These are phyloP conservation scores for Alisma plantagoaquatica DNA, from an alignment of 106 monocot genomes.

Conservation along the genomic window DNA sequence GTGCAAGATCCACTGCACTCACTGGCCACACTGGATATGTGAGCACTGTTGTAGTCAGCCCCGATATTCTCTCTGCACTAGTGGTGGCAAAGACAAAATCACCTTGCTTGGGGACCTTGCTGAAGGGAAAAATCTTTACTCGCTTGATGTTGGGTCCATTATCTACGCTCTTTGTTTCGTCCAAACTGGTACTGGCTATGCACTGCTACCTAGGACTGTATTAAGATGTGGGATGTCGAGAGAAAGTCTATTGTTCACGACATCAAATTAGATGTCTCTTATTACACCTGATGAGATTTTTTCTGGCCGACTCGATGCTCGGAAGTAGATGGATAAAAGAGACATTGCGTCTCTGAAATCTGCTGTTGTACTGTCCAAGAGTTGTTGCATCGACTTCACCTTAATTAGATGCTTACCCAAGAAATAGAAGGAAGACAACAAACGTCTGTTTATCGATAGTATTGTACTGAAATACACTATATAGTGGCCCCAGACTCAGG, in stretches of 20 bases:
- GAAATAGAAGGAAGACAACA: no score
- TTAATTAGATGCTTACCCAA: no score
- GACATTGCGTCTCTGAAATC: no score
- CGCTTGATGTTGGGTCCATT: slow-evolving; percentile 1
- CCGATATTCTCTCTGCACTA: background rate
- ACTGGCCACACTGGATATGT: slow-evolving; percentile 2
- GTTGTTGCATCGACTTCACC: no score
- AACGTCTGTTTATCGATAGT: no score
- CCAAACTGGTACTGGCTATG: slow-evolving; percentile 5
- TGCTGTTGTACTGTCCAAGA: no score
- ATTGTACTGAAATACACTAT: no score
- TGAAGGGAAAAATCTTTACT: slow-evolving; percentile 1
- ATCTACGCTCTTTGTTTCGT: slow-evolving; percentile 1
- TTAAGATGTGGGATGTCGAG: slow-evolving; percentile 6
- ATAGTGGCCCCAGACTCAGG: no score
- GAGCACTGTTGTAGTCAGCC: slow-evolving; percentile 1
- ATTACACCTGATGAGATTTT: no score
- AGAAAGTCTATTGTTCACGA: slow-evolving; percentile 2
- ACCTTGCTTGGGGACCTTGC: slow-evolving; percentile 4
- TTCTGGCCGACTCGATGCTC: no score
- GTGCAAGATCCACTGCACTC: background rate
- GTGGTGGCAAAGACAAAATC: background rate
- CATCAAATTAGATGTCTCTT: background rate
- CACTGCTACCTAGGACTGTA: background rate
- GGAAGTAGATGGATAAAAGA: no score